These are phyloP conservation scores for Fusarium luffae DNA, from an alignment of 2,329 filamentous ascomycete genomes.

Conservation along the genomic window DNA sequence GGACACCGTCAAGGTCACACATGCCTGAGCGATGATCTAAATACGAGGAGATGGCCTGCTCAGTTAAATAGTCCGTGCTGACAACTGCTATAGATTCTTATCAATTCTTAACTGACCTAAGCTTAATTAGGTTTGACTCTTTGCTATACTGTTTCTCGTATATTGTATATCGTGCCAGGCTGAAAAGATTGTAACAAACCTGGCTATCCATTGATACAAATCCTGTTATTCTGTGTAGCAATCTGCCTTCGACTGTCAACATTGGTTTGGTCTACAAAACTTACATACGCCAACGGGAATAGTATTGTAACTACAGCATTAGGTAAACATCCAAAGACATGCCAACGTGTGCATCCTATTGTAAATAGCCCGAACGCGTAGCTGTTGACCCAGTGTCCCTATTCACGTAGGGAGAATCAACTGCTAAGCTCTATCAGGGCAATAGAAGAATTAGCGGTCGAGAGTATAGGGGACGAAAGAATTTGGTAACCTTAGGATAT, in stretches of 20 bases:
- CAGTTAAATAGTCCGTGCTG: background rate
- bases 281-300: background rate
- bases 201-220: background rate
- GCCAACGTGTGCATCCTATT: background rate
- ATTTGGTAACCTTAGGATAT: too few species aligned
- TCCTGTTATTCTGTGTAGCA: background rate
- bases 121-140: fast-evolving
- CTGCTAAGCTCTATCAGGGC: too few species aligned
- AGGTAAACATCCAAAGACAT: background rate
- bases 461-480: too few species aligned
- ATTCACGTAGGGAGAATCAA: too few species aligned
- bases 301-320: background rate
- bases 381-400: too few species aligned
- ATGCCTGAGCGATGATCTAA: background rate
- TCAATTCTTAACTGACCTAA: background rate
- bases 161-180: fast-evolving
- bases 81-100: fast-evolving
- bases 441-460: too few species aligned
- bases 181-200: background rate
- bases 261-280: background rate
- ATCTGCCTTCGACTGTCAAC: background rate
- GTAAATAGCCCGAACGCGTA: too few species aligned
- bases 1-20: background rate
- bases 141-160: background rate
- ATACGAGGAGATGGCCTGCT: background rate